Base-by-base conservation (phyloP, 1,139 yeast genomes). In the Geotrichum carabidarum region DNA sequence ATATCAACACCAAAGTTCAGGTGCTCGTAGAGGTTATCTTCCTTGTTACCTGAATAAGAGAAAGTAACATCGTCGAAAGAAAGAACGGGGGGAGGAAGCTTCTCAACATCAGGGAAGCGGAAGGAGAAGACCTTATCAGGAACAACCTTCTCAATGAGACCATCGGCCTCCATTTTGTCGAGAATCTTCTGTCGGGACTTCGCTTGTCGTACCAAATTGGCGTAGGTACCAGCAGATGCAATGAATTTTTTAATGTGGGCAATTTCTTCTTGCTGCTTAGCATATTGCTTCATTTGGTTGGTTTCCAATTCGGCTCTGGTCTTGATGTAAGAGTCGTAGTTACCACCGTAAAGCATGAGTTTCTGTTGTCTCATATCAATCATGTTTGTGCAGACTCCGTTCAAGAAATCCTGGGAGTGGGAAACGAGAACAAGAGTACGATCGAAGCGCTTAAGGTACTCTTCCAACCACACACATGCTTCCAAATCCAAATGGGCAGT, bases 151-250 rank as follows among this genome's bases (percentile, higher is more conserved):
- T 88, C 89, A 68, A 93, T 86, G 68, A 93, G 82, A 71, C 99
- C 99, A 72, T 93, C 99, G 64, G 99, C 99, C 77, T 93, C 99
- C 99, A 93, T 94, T 84, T 94, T 94, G 76, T 93, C 99, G 74
- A 93, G 81, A 71, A 93, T 94, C 84, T 94, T 93, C 81, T 94
- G 99, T 78, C 98, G 89, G 48, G 99, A 93, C 76, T 93, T 93
- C 61, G 99, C 99, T 78, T 93, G 99, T 74, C 87, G 88, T 58
- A 94, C 99, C 79, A 93, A 81, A 77, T 94, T 94, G 60, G 99
- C 99, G 77, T 93, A 94, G 58, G 99, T 94, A 91, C 99, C 99
- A 60, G 99, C 99, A 65, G 96, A 87, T 53, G 99, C 99, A 77
- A 93, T 94, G 72, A 93, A 93, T 78, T 93, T 93, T 81, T 93